Base-by-base conservation (phyloP, 2,329 filamentous ascomycete species). In the Periconia digitata region DNA sequence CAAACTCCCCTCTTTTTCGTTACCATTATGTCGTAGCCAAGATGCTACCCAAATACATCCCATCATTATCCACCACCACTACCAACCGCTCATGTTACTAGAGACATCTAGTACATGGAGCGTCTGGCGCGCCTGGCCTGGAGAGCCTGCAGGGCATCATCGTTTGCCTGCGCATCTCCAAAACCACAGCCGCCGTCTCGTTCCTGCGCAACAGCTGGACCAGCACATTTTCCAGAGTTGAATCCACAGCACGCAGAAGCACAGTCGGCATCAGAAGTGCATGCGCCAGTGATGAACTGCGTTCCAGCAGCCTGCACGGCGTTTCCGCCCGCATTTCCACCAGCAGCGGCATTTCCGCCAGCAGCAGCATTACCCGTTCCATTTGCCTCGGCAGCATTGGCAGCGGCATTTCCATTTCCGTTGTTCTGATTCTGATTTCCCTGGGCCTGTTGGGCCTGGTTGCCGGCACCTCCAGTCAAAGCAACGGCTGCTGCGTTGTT, bases 171-270 rank as follows among this genome's bases (percentile, higher is more conserved):
- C 8, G 59, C 63, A 53, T 70, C 56, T 8, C 68, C 69, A 44
- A 67, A 69, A 2, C 69, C 69, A 52, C 69, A 72, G 0, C 68
- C 69, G 12, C 66, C 67, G 57, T 71, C 67, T 15, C 67, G 49
- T 34, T 70, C 62, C 43, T 68, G 66, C 8, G 69, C 69, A 8
- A 69, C 56, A 1, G 67, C 55, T 2, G 65, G 50, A 3, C 71
- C 65, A 3, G 64, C 64, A 36, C 64, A 68, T 39, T 63, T 65
- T 12, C 65, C 65, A 38, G 50, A 51, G 12, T 64, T 63, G 47
- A 68, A 68, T 1, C 62, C 64, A 43, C 58, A 62, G 53, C 58
- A 60, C 15, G 40, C 56, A 21, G 60, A 55, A 1, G 54, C 59
- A 43, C 64, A 67, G 34, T 61, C 62, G 12, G 63, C 58, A 38